Evolutionary conservation across 768 basidiomycete species (phyloP).

Genomic region (Termitomyces sp.): DNA sequence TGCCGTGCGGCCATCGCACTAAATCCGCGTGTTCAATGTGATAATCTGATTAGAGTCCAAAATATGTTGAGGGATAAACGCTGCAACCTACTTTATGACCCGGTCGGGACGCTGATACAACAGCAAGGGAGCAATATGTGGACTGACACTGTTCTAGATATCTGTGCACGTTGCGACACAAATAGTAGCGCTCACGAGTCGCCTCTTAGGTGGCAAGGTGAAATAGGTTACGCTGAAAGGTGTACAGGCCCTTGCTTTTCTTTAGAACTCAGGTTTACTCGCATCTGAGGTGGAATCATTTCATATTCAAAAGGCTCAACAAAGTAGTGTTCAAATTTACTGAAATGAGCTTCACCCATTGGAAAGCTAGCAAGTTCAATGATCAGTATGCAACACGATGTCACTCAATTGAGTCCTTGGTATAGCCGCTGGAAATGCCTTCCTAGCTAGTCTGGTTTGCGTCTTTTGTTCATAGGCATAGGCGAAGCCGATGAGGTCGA

Average conservation of each 20-base stretch:
- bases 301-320: neutral
- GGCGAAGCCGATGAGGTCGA: slow-evolving; percentile 48
- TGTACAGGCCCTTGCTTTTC: no score
- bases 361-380: neutral
- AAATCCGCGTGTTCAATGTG: no score
- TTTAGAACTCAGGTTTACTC: neutral
- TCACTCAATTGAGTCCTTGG: slow-evolving; percentile 46
- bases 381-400: slow-evolving; percentile 14
- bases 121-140: no score
- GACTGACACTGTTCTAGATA: no score
- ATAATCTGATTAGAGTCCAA: neutral
- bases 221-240: no score
- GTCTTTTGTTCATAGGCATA: slow-evolving; percentile 68
- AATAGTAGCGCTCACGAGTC: neutral
- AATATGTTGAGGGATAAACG: neutral
- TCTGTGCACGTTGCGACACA: no score
- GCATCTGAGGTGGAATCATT: neutral
- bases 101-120: neutral
- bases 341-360: neutral
- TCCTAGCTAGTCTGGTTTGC: slow-evolving; percentile 40
- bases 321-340: neutral
- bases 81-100: neutral
- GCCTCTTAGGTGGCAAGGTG: neutral
- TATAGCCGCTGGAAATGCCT: slow-evolving; percentile 47
- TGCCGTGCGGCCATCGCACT: no score